Evolutionary conservation across 257 asterid genomes (phyloP).

Genomic region (Orobanche coerulescens): DNA sequence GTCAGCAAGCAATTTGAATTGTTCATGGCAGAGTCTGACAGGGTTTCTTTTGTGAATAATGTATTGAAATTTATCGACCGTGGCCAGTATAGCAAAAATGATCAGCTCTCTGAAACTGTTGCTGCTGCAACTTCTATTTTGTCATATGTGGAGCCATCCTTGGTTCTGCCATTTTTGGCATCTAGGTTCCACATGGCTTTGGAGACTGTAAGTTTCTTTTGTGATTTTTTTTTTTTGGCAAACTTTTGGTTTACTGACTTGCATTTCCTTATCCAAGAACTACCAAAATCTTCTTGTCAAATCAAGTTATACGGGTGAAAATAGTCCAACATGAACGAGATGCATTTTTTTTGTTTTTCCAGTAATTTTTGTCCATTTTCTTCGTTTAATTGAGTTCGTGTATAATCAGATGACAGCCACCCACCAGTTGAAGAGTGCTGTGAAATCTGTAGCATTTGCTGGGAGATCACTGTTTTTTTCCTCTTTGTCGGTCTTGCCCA

Average conservation of each 20-base stretch:
- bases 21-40: slow-evolving; percentile 58
- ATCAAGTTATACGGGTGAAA: slow-evolving; percentile 11
- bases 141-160: slow-evolving; percentile 88
- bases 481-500: slow-evolving; percentile 37
- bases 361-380: slow-evolving; percentile 10
- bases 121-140: slow-evolving; percentile 87
- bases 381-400: slow-evolving; percentile 22
- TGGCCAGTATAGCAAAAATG: slow-evolving; percentile 96
- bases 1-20: slow-evolving; percentile 39
- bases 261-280: not conserved
- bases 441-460: slow-evolving; percentile 84
- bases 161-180: slow-evolving; percentile 88
- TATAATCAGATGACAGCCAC: slow-evolving; percentile 88
- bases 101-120: slow-evolving; percentile 89
- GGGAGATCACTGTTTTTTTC: slow-evolving; percentile 77
- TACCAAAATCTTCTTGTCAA: not conserved
- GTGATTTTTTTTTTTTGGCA: not conserved
- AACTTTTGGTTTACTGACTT: not conserved
- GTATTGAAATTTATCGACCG: slow-evolving; percentile 89
- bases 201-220: slow-evolving; percentile 75
- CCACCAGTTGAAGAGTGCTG: slow-evolving; percentile 97
- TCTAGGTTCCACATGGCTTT: slow-evolving; percentile 95
- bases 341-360: not conserved
- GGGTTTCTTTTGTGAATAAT: slow-evolving; percentile 67
- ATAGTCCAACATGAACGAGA: slow-evolving; percentile 12